Percentiles rank a stretch among this genome's conserved stretches.
Evolutionary conservation across 2,329 filamentous ascomycete species (phyloP).

Genomic region (Penicillium rolfsii): DNA sequence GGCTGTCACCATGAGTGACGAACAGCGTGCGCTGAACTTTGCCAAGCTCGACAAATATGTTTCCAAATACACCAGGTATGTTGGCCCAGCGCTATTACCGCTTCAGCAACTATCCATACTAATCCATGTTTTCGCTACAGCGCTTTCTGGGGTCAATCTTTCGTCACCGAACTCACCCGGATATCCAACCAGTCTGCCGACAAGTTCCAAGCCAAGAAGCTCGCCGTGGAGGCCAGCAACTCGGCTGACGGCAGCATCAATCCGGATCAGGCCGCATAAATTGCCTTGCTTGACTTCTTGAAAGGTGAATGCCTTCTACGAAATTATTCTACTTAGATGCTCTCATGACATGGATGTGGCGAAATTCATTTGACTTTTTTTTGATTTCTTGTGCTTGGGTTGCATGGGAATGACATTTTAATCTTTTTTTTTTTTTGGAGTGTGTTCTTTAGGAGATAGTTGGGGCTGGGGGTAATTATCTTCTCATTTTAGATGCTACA

Average conservation of each 20-base stretch:
- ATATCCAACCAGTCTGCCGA: slow-evolving; percentile 53
- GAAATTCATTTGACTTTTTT: slow-evolving; percentile 26
- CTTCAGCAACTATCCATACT: slow-evolving; percentile 26
- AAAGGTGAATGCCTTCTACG: background rate
- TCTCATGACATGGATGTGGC: slow-evolving; percentile 34
- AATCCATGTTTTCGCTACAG: slow-evolving; percentile 43
- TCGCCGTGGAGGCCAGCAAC: slow-evolving; percentile 20
- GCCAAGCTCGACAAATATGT: slow-evolving; percentile 92
- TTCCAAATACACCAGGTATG: slow-evolving; percentile 87
- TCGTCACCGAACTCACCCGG: slow-evolving; percentile 77
- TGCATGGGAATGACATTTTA: slow-evolving; percentile 12
- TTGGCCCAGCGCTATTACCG: background rate
- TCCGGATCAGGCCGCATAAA: slow-evolving; percentile 10
- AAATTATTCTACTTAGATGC: slow-evolving; percentile 20
- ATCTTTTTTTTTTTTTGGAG: background rate
- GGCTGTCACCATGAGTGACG: slow-evolving; percentile 92
- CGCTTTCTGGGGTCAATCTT: slow-evolving; percentile 94
- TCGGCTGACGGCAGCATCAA: slow-evolving; percentile 17
- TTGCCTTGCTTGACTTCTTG: background rate
- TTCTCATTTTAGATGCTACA: slow-evolving; percentile 18
- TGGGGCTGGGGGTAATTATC: slow-evolving; percentile 19
- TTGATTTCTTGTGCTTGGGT: slow-evolving; percentile 7
- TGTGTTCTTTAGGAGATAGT: slow-evolving; percentile 1
- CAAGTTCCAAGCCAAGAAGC: slow-evolving; percentile 41
- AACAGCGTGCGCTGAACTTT: slow-evolving; percentile 84